Base-by-base conservation (phyloP, 208 protist species). In the Trypanosomatidae sp. region DNA sequence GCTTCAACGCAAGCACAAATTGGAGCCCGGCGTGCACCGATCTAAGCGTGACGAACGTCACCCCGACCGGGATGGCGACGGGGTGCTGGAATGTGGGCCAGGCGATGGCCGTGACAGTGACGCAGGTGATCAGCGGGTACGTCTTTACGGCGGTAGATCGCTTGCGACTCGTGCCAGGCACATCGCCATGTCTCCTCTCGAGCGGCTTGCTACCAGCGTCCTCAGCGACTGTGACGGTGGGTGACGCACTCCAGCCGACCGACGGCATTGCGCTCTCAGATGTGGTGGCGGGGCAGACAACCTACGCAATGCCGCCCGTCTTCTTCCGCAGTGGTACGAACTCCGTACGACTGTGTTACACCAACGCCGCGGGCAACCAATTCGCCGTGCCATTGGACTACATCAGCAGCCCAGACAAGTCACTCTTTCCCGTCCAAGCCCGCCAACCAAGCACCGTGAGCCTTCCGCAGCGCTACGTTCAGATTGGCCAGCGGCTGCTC, bases 1-100 rank as follows among this genome's bases (percentile, higher is more conserved):
- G 88, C 75, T 84, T 95, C 58, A 85, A 85, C 50, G 77, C 53
- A 28, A 75, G 62, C 22, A 74, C 77, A 8, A 93, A 92, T 79
- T 97, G 91, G 90, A 96, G 91, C 64, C 93, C 93, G 50, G 79
- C 83, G n/a, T 97, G 93, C 75, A 68, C 49, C 17, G 15, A 60
- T 66, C 60, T 94, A 30, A 59, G 33, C 22, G 71, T 92, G 19
- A 84, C 76, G 30, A 65, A 43, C 30, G 66, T 87, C 5, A 87
- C 83, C 33, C 93, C 93, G 13, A 74, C 65, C 30, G 93, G 76
- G 30, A 74, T 19, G 46, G 55, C 69, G 44, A 69, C 55, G 4
- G 91, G 90, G 2, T 97, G 93, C 79, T 80, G 91, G 36, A 83
- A 87, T 46, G 74, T 81, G 30, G 88, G 91, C 19, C 91, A 97